Base-by-base conservation (phyloP, 495 filamentous ascomycete species). In the Haplographium delicatum region DNA sequence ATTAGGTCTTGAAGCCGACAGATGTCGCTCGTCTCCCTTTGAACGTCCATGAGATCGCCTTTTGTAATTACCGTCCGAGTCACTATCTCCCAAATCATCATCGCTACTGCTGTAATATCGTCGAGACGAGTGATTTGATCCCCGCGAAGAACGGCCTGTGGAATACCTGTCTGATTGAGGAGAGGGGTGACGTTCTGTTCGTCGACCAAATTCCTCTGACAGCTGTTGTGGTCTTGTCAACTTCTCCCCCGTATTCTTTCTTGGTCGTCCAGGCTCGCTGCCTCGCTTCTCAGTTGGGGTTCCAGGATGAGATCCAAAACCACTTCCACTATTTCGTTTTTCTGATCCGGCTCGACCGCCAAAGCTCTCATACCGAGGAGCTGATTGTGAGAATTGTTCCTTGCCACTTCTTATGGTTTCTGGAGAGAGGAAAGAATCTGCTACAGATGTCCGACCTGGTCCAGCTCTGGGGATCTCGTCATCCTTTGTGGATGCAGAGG, bases 381-480 rank as follows among this genome's bases (percentile, higher is more conserved):
- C 30, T 24, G 47, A 40, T 15, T 46, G 41, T 20, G 53, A 41
- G 16, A 53, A 51, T 39, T 50, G 43, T 11, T 55, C 47, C 23
- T 55, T 57, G 16, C 24, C 7, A 1, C 33, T 27, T 46, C 55
- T 38, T 2, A 27, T 8, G 1, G 44, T 31, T 19, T 59, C 51
- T 28, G 60, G 60, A 8, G 60, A 62, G 4, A 62, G 47, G 16
- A 57, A 54, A 23, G 19, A 52, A 16, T 61, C 59, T 11, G 38
- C 42, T 31, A 35, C n/a, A 6, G 48, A 39, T 27, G 51, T 51
- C 22, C 37, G 24, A 22, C 39, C 11, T 0, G 22, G 20, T 20
- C 13, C 18, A n/a, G 34, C 31, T 24, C 19, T 28, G 8, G 57
- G 52, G 5, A 44, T 53, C 24, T 10, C 15, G 20, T 33, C 39